phyloP scores from a whole-genome alignment of 306 rosid species.

The Arachis stenosperma region DNA sequence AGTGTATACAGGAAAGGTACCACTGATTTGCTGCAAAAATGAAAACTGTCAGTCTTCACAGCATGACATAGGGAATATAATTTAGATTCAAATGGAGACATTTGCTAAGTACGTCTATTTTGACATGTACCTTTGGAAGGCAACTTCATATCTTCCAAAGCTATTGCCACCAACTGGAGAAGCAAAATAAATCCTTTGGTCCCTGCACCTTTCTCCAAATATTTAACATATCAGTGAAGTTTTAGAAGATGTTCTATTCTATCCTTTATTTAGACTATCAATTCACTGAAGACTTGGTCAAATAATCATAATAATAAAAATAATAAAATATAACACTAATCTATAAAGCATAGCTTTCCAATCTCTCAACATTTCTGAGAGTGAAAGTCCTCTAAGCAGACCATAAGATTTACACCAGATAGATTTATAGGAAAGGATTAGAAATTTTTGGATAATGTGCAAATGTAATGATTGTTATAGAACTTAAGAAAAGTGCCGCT shows the following conservation, averaged over 20 bases:
- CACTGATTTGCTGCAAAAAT: slow-evolving; percentile 88
- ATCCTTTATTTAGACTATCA: slow-evolving; percentile 22
- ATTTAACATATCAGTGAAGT: slow-evolving; percentile 49
- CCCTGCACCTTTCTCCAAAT: slow-evolving; percentile 91
- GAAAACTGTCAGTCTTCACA: slow-evolving; percentile 38
- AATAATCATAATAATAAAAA: not conserved
- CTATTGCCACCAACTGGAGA: slow-evolving; percentile 65
- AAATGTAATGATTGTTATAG: not conserved
- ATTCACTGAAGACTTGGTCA: slow-evolving; percentile 4
- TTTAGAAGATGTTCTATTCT: slow-evolving; percentile 19
- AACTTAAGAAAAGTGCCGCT: not conserved
- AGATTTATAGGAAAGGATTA: too few species aligned
- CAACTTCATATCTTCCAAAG: slow-evolving; percentile 87
- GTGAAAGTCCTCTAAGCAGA: too few species aligned
- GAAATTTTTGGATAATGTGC: not conserved
- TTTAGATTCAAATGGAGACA: slow-evolving; percentile 25
- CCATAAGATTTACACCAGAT: too few species aligned
- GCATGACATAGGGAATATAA: slow-evolving; percentile 24
- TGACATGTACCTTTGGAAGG: slow-evolving; percentile 38
- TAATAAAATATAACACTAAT: too few species aligned
- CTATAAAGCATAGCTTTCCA: too few species aligned
- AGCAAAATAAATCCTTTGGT: slow-evolving; percentile 81
- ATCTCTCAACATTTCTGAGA: too few species aligned
- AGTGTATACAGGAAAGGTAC: slow-evolving; percentile 90
- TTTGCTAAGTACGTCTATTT: slow-evolving; percentile 10